Evolutionary conservation across 2,329 filamentous ascomycete species (phyloP).

Genomic region (Exophiala xenobiotica): DNA sequence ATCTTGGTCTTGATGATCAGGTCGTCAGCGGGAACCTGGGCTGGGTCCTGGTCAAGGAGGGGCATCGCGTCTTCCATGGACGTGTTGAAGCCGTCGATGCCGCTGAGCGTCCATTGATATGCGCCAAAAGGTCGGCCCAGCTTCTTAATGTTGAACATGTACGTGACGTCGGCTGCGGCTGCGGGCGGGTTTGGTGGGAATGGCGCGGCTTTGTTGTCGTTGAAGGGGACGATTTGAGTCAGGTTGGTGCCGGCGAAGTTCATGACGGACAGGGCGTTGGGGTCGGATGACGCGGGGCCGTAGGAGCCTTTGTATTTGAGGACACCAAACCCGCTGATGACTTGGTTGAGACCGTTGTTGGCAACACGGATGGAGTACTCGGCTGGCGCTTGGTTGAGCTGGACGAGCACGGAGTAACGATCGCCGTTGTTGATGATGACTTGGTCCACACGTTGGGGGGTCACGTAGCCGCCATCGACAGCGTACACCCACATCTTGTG

Average conservation of each 20-base stretch:
- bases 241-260: constrained; percentile 50
- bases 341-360: constrained; percentile 52
- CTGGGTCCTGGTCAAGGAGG: constrained; percentile 47
- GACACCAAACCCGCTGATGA: constrained; percentile 54
- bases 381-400: constrained; percentile 39
- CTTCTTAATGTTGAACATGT: constrained; percentile 37
- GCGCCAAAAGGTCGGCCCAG: constrained; percentile 38
- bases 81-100: constrained; percentile 40
- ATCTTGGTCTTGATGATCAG: constrained; percentile 52
- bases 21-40: constrained; percentile 41
- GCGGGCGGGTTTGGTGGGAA: constrained; percentile 51
- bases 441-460: constrained; percentile 41
- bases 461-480: constrained; percentile 45
- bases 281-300: constrained; percentile 24
- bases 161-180: constrained; percentile 47
- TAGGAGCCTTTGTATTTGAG: constrained; percentile 43
- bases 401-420: constrained; percentile 43
- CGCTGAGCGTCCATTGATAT: constrained; percentile 57
- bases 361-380: constrained; percentile 51
- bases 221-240: constrained; percentile 45
- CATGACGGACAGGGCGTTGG: constrained; percentile 47
- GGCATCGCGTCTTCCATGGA: constrained; percentile 42
- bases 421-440: constrained; percentile 40
- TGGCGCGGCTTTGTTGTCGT: constrained; percentile 45
- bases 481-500: constrained; percentile 48